Evolutionary conservation across 495 filamentous ascomycete species (phyloP).

Genomic region (Penicillium mononematosum): DNA sequence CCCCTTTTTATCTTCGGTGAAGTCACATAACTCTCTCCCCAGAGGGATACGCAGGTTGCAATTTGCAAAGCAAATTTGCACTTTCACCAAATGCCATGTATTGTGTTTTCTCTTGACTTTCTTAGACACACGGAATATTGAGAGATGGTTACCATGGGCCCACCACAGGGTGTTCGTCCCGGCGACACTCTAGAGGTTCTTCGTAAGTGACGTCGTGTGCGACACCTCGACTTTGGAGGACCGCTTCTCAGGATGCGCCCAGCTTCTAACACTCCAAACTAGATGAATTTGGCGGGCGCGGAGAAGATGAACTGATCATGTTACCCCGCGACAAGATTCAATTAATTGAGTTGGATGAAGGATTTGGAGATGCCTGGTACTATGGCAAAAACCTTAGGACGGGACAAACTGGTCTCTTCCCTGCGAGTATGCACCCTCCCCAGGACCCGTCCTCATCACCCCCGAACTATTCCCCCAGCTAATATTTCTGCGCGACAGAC

Average conservation of each 20-base stretch:
- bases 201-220: conserved; percentile 57
- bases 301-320: conserved; percentile 88
- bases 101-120: conserved; percentile 19
- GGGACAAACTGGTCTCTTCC: conserved; percentile 79
- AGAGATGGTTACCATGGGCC: conserved; percentile 41
- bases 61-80: neutral
- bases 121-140: conserved; percentile 6
- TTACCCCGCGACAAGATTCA: conserved; percentile 85
- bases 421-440: conserved; percentile 65
- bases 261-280: conserved; percentile 13
- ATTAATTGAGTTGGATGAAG: conserved; percentile 91
- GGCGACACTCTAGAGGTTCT: conserved; percentile 74
- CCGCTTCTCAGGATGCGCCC: conserved; percentile 11
- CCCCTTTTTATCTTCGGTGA: conserved; percentile 18
- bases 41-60: conserved; percentile 13
- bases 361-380: conserved; percentile 98
- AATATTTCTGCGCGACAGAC: conserved; percentile 14
- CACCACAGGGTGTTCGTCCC: conserved; percentile 49
- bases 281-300: conserved; percentile 87
- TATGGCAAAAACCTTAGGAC: conserved; percentile 76
- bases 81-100: conserved; percentile 31
- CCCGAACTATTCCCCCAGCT: neutral
- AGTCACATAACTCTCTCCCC: conserved; percentile 18
- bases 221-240: conserved; percentile 1
- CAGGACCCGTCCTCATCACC: neutral